Base-by-base conservation (phyloP, 352 stramenopile species). In the Sclerospora graminicola region DNA sequence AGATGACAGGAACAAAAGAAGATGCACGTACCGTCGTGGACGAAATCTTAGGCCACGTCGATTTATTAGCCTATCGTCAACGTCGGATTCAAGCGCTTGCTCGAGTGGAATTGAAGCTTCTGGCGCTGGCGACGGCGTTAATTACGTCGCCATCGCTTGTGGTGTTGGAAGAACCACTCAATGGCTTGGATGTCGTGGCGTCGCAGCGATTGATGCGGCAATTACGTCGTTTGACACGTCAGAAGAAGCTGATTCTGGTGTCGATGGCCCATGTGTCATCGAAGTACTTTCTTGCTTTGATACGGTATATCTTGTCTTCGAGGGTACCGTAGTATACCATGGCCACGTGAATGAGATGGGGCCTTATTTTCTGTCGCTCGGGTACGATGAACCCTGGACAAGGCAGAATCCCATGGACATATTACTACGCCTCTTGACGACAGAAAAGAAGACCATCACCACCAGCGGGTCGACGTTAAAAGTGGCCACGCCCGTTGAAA, bases 231-330 rank as follows among this genome's bases (percentile, higher is more conserved):
- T 60, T 96, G 10, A 83, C 84, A 5, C 78, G 84, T 45, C 43
- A 64, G 36, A 84, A 85, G 23, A 83, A 84, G 34, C 96, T 86
- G 2, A 66, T 97, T 6, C 62, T 97, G 11, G 81, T 88, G 23
- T 84, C 89, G 0, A 95, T 97, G 69, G 68, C 82, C 6, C 72
- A 84, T 44, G 85, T 85, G n/a, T 87, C 76, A 20, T 87, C 69
- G 1, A 62, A 83, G 14, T 79, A 14, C 78, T 70, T 20, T 49
- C 50, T 10, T 45, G 82, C 0, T 81, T 87, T 40, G 75, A 87
- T 32, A 37, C 62, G 30, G 48, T 87, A 2, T 75, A 82, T 27
- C 47, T 89, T 19, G 51, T 89, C 2, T 57, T 61, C 2, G 66
- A 62, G 20, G 73, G 77, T 21, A 41, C 54, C 16, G 53, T 65